Evolutionary conservation across 2,329 filamentous ascomycete genomes (phyloP).

Genomic region (Neofusicoccum umdonicola): DNA sequence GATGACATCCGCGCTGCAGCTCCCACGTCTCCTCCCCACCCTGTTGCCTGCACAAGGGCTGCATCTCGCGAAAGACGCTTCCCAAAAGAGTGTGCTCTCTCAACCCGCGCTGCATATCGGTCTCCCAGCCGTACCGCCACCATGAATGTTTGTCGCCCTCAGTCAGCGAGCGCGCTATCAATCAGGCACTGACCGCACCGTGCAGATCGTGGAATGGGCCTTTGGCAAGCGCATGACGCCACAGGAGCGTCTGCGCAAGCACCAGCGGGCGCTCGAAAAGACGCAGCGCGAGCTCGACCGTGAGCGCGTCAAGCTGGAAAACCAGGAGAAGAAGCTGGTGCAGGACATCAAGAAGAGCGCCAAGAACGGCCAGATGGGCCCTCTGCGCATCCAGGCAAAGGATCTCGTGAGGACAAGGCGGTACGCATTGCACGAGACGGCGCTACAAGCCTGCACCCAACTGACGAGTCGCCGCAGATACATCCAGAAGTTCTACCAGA

Average conservation of each 20-base stretch:
- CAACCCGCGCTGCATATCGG: background rate
- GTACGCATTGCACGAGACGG: conserved; percentile 38
- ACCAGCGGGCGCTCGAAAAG: conserved; percentile 95
- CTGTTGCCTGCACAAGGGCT: conserved; percentile 12
- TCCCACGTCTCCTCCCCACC: conserved; percentile 16
- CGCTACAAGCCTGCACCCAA: conserved; percentile 12
- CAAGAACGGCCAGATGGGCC: conserved; percentile 97
- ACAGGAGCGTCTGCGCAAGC: conserved; percentile 84
- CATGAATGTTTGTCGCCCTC: conserved; percentile 57
- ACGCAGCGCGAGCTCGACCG: conserved; percentile 95
- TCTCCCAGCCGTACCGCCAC: conserved; percentile 22
- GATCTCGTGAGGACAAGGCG: conserved; percentile 88
- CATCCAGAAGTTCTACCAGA: conserved; percentile 97
- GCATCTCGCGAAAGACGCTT: conserved; percentile 6
- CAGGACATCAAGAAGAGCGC: conserved; percentile 97
- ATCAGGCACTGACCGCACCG: conserved; percentile 23
- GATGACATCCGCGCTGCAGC: conserved; percentile 4
- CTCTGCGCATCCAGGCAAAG: conserved; percentile 97
- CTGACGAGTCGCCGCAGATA: conserved; percentile 57
- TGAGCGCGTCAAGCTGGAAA: conserved; percentile 92
- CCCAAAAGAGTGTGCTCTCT: background rate
- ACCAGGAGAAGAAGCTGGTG: conserved; percentile 96
- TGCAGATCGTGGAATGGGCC: conserved; percentile 93
- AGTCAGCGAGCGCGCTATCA: background rate
- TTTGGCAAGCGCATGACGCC: conserved; percentile 99